Evolutionary conservation across 2,329 filamentous ascomycete genomes (phyloP), one percentile per base, ranked within the genome.

Genomic region (Aspergillus puulaauensis): DNA sequence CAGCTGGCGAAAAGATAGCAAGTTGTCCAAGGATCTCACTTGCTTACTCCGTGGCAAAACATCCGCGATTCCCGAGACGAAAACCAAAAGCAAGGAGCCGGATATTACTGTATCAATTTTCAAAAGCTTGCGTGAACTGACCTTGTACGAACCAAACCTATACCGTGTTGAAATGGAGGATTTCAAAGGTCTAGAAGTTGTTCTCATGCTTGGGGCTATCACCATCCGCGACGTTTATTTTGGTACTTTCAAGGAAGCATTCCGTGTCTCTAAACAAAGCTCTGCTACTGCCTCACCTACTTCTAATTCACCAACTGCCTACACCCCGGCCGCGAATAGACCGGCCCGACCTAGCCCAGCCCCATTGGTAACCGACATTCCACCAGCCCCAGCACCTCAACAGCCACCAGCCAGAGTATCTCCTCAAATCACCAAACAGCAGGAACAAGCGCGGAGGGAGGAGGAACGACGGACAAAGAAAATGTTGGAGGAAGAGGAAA

Each of bases 71-170:
- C 69, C 77, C 12, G 85, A 84, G 31, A 86, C 84, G 21, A 90
- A 88, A 75, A 90, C 81, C 64, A 86, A 90, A 79, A 90, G 82
- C 78, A 93, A 90, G 71, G 95, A 99, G 72, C 93, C 95, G 0
- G 95, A 98, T 75, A 98, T 98, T 65, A 93, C 92, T 0, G 83
- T 98, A n/a, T 92, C 91, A 2, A 83, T 98, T 66, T 96, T 93
- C 80, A 87, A 89, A 64, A 83, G 84, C 17, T 80, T 88, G 24
- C 88, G 86, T 64, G 90, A 93, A 66, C 76, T 98, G 58, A 96
- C 93, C 2, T 83, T 99, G 43, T 97, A 98, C 78, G 90, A 99
- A 74, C 90, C 93, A 5, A 98, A 98, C 70, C 81, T 98, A 69
- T 88, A 89, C 60, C 83, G 95, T 6, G 89, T 98, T 11, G 93